A percentile compares a stretch with the other conserved stretches of the same genome.
Conservation (phyloP, 345 rosid species). For the Gossypium raimondii region DNA sequence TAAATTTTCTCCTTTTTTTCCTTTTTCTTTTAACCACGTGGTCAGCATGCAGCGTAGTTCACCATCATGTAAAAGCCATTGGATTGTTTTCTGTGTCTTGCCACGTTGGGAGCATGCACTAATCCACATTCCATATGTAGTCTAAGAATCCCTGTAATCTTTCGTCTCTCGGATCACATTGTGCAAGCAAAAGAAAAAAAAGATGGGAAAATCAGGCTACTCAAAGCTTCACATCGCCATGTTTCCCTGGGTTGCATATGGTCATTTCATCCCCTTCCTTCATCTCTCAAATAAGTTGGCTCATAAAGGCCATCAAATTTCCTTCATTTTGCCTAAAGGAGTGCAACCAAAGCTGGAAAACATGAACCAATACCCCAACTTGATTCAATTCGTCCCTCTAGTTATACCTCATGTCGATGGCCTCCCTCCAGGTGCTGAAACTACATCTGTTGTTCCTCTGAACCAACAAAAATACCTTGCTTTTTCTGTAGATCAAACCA, state of each 20-base stretch:
- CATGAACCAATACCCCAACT: conserved; percentile 38
- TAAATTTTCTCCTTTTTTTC: no score
- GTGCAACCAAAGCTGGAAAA: conserved; percentile 32
- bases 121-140: no score
- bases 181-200: not conserved
- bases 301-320: conserved; percentile 38
- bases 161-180: no score
- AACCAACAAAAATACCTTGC: conserved; percentile 5
- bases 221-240: conserved; percentile 35
- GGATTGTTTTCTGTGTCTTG: no score
- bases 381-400: conserved; percentile 33
- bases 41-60: no score
- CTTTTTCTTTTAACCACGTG: no score
- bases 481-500: not conserved
- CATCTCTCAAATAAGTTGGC: conserved; percentile 60
- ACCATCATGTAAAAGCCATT: no score
- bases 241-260: conserved; percentile 64
- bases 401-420: conserved; percentile 35
- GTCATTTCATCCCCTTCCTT: conserved; percentile 56
- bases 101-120: no score
- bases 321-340: conserved; percentile 45
- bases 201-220: not conserved
- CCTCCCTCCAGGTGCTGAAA: conserved; percentile 29
- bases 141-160: no score
- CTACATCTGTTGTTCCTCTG: conserved; percentile 23